Evolutionary conservation across 2,329 filamentous ascomycete species (phyloP), one percentile per base, ranked within the genome.

Genomic region (Microcyclosporella mali): DNA sequence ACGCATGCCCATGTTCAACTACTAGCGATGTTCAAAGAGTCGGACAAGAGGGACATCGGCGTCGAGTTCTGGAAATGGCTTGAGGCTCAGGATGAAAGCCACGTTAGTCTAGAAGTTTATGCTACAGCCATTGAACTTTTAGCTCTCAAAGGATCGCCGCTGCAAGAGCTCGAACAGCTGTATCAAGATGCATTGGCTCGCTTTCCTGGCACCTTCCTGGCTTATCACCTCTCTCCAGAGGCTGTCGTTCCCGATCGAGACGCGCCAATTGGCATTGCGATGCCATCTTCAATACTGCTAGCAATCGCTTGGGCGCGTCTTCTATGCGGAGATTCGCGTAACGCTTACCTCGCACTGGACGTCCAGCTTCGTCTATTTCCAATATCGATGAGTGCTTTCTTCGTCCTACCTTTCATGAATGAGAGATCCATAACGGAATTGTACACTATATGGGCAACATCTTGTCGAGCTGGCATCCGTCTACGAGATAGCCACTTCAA

Each of bases 261-360:
- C 6, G 59, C 60, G 41, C 53, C 54, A 1, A 56, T 56, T 10
- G 42, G 41, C 17, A 56, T 67, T 30, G 45, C 51, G 14, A 66
- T 72, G 9, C 66, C 68, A 2, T 62, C 68, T 14, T 56, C 59
- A 16, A 58, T 76, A 9, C 57, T 76, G 2, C 69, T 71, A 47
- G 69, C 70, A 4, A 74, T 76, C 33, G 56, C 69, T 33, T 68
- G 63, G 1, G 73, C 73, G 3, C 66, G 73, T 32, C 47, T 74
- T 2, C 52, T 70, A 3, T 55, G 62, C 25, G 66, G 69, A 14
- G 69, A 75, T 39, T 70, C 70, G 60, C 64, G 59, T 29, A 65
- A 63, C 8, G 70, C 72, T 1, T 77, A 77, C 46, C 61, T 76
- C 14, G 68, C 65, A 3, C 58, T 77, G 2, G 74, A 77, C 52